phyloP scores from a whole-genome alignment of 2,329 filamentous ascomycete species.

The Ophiostoma quercus region DNA sequence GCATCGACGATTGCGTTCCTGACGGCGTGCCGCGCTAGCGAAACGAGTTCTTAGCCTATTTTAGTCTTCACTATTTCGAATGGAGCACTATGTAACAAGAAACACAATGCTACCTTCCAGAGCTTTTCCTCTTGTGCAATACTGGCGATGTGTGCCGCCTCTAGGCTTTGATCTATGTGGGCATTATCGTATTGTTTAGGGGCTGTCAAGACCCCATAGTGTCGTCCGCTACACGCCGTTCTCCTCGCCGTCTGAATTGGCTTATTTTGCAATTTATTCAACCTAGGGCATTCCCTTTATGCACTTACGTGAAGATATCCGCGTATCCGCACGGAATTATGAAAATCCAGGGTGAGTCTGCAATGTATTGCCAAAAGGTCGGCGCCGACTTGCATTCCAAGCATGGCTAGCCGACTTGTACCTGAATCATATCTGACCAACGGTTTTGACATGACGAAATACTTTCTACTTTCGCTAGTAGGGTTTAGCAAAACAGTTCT shows the following conservation, averaged over 20 bases:
- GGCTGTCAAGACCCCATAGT: not conserved
- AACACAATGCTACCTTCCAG: not conserved
- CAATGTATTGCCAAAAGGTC: not conserved
- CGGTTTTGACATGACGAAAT: not conserved
- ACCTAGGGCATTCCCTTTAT: not conserved
- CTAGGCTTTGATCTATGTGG: not conserved
- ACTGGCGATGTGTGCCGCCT: not conserved
- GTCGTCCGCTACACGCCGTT: not conserved
- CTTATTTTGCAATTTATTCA: not conserved
- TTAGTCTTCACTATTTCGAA: not conserved
- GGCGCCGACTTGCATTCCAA: not conserved
- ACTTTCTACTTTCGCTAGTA: not conserved
- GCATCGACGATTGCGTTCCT: conserved; percentile 22
- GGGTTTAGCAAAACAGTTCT: not conserved
- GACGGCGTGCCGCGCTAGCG: conserved; percentile 23
- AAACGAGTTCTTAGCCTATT: conserved; percentile 13
- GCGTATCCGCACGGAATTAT: not conserved
- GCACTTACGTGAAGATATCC: not conserved
- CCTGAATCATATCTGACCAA: conserved; percentile 1
- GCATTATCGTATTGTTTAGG: not conserved
- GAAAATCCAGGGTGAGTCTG: not conserved
- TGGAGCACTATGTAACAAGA: conserved; percentile 7
- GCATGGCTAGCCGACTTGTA: not conserved
- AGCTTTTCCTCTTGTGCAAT: not conserved
- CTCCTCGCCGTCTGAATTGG: not conserved